Evolutionary conservation across 306 rosid species (phyloP).

Genomic region (Sesbania bispinosa): DNA sequence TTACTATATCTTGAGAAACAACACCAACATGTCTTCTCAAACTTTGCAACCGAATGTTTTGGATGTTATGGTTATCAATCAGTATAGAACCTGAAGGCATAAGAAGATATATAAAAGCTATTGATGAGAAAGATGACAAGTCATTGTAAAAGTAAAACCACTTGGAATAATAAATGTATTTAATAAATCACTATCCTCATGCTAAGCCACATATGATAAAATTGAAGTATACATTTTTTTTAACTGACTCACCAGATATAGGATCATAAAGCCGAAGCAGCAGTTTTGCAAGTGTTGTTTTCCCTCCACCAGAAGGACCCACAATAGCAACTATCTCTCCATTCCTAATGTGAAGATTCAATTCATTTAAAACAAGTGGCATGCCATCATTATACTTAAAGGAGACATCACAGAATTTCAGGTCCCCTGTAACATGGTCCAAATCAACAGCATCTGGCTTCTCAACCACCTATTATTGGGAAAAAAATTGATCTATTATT

Average conservation of each 20-base stretch:
- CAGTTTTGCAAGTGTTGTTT: constrained; percentile 75
- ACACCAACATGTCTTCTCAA: constrained; percentile 72
- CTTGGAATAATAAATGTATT: neutral
- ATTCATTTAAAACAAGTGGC: constrained; percentile 58
- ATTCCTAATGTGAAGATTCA: constrained; percentile 66
- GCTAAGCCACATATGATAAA: constrained; percentile 4
- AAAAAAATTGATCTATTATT: constrained; percentile 19
- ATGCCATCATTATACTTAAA: constrained; percentile 54
- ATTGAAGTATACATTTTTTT: neutral
- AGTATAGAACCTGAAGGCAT: constrained; percentile 55
- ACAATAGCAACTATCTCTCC: constrained; percentile 92
- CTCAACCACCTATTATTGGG: constrained; percentile 59
- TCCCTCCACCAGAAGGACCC: constrained; percentile 98
- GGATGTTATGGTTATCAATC: constrained; percentile 61
- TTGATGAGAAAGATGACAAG: neutral
- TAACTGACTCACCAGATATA: constrained; percentile 52
- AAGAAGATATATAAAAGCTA: constrained; percentile 17
- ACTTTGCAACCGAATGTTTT: constrained; percentile 50
- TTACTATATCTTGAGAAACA: constrained; percentile 89
- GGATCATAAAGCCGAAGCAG: constrained; percentile 92
- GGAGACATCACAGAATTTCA: constrained; percentile 67
- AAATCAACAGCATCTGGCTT: constrained; percentile 61
- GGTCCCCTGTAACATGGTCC: constrained; percentile 57
- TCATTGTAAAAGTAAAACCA: constrained; percentile 8
- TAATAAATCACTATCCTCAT: neutral